Base-by-base conservation (phyloP, 345 rosid species). In the Xanthoceras sorbifolium region DNA sequence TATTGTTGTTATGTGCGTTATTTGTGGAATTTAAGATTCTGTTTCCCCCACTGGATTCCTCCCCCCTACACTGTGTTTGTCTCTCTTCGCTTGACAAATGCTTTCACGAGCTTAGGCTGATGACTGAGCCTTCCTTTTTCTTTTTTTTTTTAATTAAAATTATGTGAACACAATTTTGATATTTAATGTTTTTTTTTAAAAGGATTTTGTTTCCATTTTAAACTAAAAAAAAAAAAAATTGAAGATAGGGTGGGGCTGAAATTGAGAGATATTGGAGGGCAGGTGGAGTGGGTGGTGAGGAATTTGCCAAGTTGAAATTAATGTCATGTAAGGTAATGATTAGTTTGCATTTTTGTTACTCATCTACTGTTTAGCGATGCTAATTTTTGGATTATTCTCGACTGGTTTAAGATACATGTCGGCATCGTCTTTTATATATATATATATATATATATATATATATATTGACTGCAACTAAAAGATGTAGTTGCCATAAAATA, bases 201-300 rank as follows among this genome's bases (percentile, higher is more conserved):
- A n/a, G 1, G 26, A 3, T 31, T 34, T 1, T 7, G 38, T 48
- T 10, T 25, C n/a, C 25, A 22, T 9, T 31, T 60, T 46, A 15
- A 55, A 28, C 29, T 17, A 29, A 31, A 22, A 29, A 31, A 31
- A 22, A n/a, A n/a, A n/a, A n/a, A n/a, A n/a, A n/a, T n/a, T 3
- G 22, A 52, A 36, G 77, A 36, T 36, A 46, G 63, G 18, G 34
- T 57, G 62, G 28, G 28, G 28, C 25, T 57, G 62, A 23, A 6
- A 57, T 57, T 57, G 62, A 0, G 28, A 50, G 55, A 18, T 50
- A 4, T 15, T 4, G 8, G 22, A 4, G 6, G 67, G 20, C 20
- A 23, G n/a, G n/a, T n/a, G n/a, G n/a, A n/a, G 3, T 64, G 76
- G 57, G 63, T 71, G 76, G 79, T 18, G 42, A 1, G 38, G 25